A percentile compares a stretch with the other conserved stretches of the same genome.
These are phyloP conservation scores for Solanum habrochaites DNA, from an alignment of 257 asterid species.

Conservation along the genomic window DNA sequence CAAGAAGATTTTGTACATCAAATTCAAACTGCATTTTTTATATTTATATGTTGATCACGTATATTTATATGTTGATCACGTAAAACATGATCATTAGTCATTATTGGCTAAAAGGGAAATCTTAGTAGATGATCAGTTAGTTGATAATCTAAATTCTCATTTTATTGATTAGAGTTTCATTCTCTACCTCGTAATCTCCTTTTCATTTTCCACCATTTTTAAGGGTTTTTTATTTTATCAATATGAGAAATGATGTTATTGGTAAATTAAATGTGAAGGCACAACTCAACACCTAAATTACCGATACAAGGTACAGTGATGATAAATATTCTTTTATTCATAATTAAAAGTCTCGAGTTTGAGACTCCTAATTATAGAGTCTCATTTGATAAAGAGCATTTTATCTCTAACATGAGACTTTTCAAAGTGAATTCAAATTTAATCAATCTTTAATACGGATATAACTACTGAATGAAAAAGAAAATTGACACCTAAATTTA, in stretches of 20 bases:
- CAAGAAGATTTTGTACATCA: neutral
- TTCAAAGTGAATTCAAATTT: fast-evolving
- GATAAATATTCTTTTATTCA: too few relatives aligned
- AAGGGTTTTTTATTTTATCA: too few relatives aligned
- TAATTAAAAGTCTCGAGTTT: too few relatives aligned
- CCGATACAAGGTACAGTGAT: too few relatives aligned
- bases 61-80: neutral
- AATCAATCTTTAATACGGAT: too few relatives aligned
- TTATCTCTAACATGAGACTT: fast-evolving
- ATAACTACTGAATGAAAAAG: fast-evolving
- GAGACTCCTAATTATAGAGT: fast-evolving
- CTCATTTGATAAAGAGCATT: too few relatives aligned
- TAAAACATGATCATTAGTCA: neutral
- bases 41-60: neutral
- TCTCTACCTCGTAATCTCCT: neutral
- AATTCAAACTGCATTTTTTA: neutral
- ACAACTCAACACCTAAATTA: neutral
- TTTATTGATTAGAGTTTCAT: too few relatives aligned
- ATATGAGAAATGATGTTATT: neutral
- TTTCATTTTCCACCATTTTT: too few relatives aligned
- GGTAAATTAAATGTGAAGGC: neutral
- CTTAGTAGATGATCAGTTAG: neutral
- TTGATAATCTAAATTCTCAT: neutral
- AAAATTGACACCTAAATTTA: too few relatives aligned
- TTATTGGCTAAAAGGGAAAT: neutral